phyloP scores from a whole-genome alignment of 2,329 filamentous ascomycete species.

The Biscogniauxia sp. region DNA sequence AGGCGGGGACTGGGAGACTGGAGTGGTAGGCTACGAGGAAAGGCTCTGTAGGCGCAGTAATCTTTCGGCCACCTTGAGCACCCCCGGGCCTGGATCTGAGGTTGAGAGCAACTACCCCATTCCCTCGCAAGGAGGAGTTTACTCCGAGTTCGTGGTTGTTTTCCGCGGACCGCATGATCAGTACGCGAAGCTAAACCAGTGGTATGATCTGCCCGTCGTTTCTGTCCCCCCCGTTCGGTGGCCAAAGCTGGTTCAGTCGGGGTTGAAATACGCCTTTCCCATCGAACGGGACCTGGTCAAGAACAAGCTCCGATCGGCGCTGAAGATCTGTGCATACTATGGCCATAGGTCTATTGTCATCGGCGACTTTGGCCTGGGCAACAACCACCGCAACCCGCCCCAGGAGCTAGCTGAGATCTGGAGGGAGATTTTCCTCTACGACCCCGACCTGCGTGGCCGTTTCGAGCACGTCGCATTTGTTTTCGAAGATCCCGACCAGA shows the following conservation, averaged over 20 bases:
- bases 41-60: slow-evolving; percentile 73
- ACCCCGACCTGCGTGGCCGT: slow-evolving; percentile 60
- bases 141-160: slow-evolving; percentile 69
- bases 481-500: slow-evolving; percentile 57
- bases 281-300: slow-evolving; percentile 69
- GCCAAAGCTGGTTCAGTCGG: slow-evolving; percentile 68
- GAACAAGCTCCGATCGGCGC: slow-evolving; percentile 69
- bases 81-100: slow-evolving; percentile 51
- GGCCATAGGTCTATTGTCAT: slow-evolving; percentile 57
- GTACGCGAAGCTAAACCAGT: slow-evolving; percentile 58
- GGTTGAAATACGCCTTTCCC: slow-evolving; percentile 68
- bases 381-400: slow-evolving; percentile 62
- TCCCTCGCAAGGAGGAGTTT: slow-evolving; percentile 65
- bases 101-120: slow-evolving; percentile 65
- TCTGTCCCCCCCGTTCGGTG: slow-evolving; percentile 70
- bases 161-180: slow-evolving; percentile 68
- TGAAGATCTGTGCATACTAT: slow-evolving; percentile 66
- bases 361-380: slow-evolving; percentile 64
- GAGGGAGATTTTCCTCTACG: slow-evolving; percentile 62
- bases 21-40: slow-evolving; percentile 63
- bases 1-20: slow-evolving; percentile 77
- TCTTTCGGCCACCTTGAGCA: slow-evolving; percentile 65
- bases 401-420: slow-evolving; percentile 64
- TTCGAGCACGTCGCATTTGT: slow-evolving; percentile 63
- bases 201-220: slow-evolving; percentile 65